Evolutionary conservation across 2,329 filamentous ascomycete genomes (phyloP).

Genomic region (Cadophora sp.): DNA sequence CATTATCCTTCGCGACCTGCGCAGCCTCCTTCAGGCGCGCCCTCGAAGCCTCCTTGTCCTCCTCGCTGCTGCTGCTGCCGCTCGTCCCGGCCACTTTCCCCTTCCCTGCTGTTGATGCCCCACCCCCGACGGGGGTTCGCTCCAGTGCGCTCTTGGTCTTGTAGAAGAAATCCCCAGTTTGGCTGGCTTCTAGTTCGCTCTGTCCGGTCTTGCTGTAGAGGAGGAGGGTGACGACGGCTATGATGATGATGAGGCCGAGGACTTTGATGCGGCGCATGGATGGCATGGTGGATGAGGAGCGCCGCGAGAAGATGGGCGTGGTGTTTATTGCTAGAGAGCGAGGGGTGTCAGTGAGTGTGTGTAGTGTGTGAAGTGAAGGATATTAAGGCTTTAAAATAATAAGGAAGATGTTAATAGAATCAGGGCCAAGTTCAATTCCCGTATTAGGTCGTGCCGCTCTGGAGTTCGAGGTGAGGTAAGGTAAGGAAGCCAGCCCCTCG

Average conservation of each 20-base stretch:
- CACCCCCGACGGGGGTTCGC: conserved; percentile 22
- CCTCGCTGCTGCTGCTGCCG: too few relatives aligned
- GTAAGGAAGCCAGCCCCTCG: not conserved
- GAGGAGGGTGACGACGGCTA: conserved; percentile 70
- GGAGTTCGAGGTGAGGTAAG: not conserved
- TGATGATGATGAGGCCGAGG: conserved; percentile 68
- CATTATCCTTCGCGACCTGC: conserved; percentile 70
- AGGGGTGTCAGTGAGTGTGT: not conserved
- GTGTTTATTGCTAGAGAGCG: conserved; percentile 27
- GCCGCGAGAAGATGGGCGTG: conserved; percentile 33
- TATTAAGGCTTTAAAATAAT: not conserved
- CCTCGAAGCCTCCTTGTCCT: conserved; percentile 61
- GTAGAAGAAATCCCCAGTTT: conserved; percentile 63
- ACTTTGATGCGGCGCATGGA: conserved; percentile 74
- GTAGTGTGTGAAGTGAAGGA: not conserved
- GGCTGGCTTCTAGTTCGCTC: conserved; percentile 53
- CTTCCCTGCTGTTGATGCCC: conserved; percentile 11
- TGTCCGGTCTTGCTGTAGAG: conserved; percentile 73
- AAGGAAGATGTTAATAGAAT: not conserved
- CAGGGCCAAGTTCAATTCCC: not conserved
- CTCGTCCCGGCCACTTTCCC: not conserved
- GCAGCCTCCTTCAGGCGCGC: conserved; percentile 72
- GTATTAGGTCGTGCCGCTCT: not conserved
- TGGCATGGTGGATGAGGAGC: conserved; percentile 58
- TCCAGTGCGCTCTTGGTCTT: conserved; percentile 64